These are phyloP conservation scores for Solanum rostratum DNA, from an alignment of 257 asterid species.

Conservation along the genomic window DNA sequence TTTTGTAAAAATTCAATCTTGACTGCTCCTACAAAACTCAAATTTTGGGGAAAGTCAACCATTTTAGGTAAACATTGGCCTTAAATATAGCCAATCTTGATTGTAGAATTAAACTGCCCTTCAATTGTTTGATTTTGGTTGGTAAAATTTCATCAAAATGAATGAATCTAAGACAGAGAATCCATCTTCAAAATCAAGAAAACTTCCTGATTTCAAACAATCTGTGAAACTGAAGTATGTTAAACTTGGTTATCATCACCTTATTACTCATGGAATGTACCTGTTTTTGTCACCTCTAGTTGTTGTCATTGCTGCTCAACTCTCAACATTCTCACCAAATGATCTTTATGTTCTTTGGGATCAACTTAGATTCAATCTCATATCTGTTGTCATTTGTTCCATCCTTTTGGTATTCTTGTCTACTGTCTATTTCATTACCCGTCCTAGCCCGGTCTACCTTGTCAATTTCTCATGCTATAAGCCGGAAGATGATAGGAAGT, in stretches of 20 bases:
- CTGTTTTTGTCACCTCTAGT: conserved; percentile 49
- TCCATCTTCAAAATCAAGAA: conserved; percentile 32
- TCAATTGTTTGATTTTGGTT: neutral
- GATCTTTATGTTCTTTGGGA: conserved; percentile 60
- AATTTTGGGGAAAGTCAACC: neutral
- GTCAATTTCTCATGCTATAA: conserved; percentile 69
- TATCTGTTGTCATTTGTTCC: conserved; percentile 48
- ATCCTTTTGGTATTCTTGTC: conserved; percentile 56
- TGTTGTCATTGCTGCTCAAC: conserved; percentile 54
- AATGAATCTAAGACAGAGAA: conserved; percentile 28
- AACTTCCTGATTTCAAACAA: conserved; percentile 73
- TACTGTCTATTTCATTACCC: conserved; percentile 58
- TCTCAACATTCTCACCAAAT: conserved; percentile 52
- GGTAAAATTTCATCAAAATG: conserved; percentile 17
- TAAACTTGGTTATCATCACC: conserved; percentile 76
- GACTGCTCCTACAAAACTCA: neutral
- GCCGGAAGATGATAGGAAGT: conserved; percentile 53
- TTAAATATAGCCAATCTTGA: neutral
- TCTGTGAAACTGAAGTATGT: conserved; percentile 76
- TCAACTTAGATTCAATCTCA: conserved; percentile 58
- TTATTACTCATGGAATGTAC: conserved; percentile 76
- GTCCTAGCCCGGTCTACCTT: conserved; percentile 71
- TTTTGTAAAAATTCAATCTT: neutral
- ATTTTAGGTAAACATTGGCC: neutral
- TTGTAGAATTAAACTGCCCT: neutral